Evolutionary conservation across 495 filamentous ascomycete species (phyloP).

Genomic region (Podospora tetraspora): DNA sequence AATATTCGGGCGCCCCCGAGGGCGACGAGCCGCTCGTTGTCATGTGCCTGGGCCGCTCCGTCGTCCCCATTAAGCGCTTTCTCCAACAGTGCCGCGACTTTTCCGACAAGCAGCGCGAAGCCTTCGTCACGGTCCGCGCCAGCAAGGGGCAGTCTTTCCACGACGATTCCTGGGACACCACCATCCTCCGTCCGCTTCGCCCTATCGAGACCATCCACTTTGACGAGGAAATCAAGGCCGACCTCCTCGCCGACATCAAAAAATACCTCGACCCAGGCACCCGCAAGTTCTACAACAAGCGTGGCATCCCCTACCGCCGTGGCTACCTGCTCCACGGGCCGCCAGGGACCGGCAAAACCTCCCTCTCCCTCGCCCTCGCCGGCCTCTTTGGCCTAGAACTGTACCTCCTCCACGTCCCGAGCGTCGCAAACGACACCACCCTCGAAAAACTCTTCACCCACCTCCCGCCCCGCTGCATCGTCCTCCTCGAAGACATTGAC

Average conservation of each 20-base stretch:
- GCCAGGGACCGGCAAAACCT: constrained; percentile 64
- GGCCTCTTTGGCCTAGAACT: constrained; percentile 60
- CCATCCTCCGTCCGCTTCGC: constrained; percentile 41
- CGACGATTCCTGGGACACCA: constrained; percentile 39
- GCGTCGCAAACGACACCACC: constrained; percentile 39
- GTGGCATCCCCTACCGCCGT: constrained; percentile 60
- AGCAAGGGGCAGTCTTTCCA: constrained; percentile 19
- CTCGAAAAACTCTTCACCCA: constrained; percentile 52
- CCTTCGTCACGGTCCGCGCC: constrained; percentile 39
- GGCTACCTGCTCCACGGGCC: constrained; percentile 61
- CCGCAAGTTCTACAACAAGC: constrained; percentile 62
- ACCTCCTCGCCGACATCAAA: constrained; percentile 66
- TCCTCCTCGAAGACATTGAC: constrained; percentile 66
- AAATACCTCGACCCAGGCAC: constrained; percentile 73
- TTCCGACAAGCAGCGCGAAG: constrained; percentile 41
- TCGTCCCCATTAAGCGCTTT: constrained; percentile 41
- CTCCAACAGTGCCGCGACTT: constrained; percentile 41
- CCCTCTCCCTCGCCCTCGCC: constrained; percentile 57
- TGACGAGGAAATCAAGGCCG: constrained; percentile 54
- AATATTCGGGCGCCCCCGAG: constrained; percentile 38
- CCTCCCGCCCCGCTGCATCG: constrained; percentile 57
- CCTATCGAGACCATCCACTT: constrained; percentile 45
- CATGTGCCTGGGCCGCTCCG: constrained; percentile 44
- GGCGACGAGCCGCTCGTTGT: constrained; percentile 42
- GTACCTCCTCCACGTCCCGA: constrained; percentile 56